Base-by-base conservation (phyloP, 495 filamentous ascomycete genomes). In the Aspergillus egyptiacus region DNA sequence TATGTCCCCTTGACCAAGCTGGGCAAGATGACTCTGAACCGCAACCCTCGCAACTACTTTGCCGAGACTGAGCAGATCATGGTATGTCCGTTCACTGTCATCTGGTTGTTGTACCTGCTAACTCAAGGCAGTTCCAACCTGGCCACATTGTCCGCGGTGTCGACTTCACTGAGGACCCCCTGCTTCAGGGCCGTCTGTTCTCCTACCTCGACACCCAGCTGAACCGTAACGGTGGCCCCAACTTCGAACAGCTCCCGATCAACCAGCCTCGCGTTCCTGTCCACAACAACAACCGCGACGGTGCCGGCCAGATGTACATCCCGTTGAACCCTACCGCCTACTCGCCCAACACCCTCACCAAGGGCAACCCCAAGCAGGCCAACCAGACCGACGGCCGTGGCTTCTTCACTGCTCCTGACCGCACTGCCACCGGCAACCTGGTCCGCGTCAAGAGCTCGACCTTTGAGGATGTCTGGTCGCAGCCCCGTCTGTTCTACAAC, bases 401-500 rank as follows among this genome's bases (percentile, higher is more conserved):
- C 15, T 89, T 87, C 73, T 89, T 91, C 73, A 87, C 79, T 5
- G 69, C 84, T 0, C 84, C 85, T 1, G 63, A 59, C 14, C 83
- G 83, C 6, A 61, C 57, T 15, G 65, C 71, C 30, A 65, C 57
- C n/a, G 83, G 81, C 19, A 53, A 61, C 17, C 75, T 86, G 17
- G 66, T 78, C 5, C 82, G 86, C 34, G 71, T 67, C 19, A 65
- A 78, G 10, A 82, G 81, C 33, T 64, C 81, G 0, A 84, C 81
- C 10, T 89, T 91, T 64, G 62, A 77, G 30, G 86, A 90, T 64
- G 79, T 80, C 65, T 91, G 85, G 84, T 79, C 80, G 3, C 86
- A 91, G 58, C 78, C 84, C 0, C 78, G 86, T 2, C 73, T 89
- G 6, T 85, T 89, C 68, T 89, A 76, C 75, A 87, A 89, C 76